phyloP scores from a whole-genome alignment of 164 flowering plant species.

The Kingdonia uniflora region DNA sequence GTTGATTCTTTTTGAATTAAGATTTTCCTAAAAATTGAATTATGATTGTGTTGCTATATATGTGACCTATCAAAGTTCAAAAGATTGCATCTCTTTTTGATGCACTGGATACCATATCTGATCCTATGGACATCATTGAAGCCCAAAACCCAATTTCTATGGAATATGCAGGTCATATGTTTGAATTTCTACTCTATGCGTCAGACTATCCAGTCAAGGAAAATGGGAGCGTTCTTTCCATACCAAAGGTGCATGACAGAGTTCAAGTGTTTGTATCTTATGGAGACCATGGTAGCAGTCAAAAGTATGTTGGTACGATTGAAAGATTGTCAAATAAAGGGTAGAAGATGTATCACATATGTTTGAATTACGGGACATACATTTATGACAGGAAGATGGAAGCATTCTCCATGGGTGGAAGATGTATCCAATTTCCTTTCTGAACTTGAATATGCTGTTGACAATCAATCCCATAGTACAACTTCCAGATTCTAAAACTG shows the following conservation, averaged over 20 bases:
- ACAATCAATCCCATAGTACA: slow-evolving; percentile 24
- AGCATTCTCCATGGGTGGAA: slow-evolving; percentile 51
- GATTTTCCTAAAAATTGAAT: too few relatives aligned
- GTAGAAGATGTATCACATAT: slow-evolving; percentile 99
- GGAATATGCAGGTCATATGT: background rate
- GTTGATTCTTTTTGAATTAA: too few relatives aligned
- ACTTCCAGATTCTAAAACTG: slow-evolving; percentile 19
- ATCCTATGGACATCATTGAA: background rate
- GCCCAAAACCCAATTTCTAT: background rate
- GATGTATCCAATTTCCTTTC: slow-evolving; percentile 52
- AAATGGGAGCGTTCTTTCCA: background rate
- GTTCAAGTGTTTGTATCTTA: slow-evolving; percentile 85
- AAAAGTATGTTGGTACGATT: slow-evolving; percentile 47
- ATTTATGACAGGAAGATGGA: slow-evolving; percentile 64
- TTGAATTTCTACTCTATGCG: background rate
- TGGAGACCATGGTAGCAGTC: slow-evolving; percentile 27
- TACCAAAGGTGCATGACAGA: slow-evolving; percentile 59
- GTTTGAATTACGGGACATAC: slow-evolving; percentile 76
- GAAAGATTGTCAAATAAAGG: slow-evolving; percentile 73
- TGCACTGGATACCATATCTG: background rate
- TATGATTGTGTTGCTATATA: too few relatives aligned
- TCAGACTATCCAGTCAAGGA: background rate
- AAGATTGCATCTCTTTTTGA: background rate
- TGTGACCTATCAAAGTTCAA: background rate
- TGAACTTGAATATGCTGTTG: slow-evolving; percentile 34